Conservation (phyloP, 768 basidiomycete species). For the Sporobolomyces pararoseus region DNA sequence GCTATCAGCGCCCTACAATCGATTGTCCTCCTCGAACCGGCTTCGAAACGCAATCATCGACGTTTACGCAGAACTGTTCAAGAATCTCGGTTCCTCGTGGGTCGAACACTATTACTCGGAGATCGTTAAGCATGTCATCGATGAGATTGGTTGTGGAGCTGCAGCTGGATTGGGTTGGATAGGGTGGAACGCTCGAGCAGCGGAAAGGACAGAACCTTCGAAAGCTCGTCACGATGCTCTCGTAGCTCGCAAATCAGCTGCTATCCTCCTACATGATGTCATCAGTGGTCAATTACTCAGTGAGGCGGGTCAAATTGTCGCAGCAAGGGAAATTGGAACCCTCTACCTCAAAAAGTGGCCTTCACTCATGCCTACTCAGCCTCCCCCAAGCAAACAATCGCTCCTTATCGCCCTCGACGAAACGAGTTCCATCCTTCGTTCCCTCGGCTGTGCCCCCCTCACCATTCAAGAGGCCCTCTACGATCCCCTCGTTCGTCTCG, state of each 20-base stretch:
- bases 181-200: slow-evolving; percentile 34
- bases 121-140: slow-evolving; percentile 67
- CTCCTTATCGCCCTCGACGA: slow-evolving; percentile 74
- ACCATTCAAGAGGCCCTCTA: slow-evolving; percentile 83
- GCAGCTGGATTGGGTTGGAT: slow-evolving; percentile 38
- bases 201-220: slow-evolving; percentile 49
- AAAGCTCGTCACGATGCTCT: slow-evolving; percentile 69
- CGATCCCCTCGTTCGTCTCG: slow-evolving; percentile 77
- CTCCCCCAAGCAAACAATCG: slow-evolving; percentile 63
- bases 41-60: slow-evolving; percentile 82
- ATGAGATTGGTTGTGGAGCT: slow-evolving; percentile 39
- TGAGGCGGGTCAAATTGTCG: slow-evolving; percentile 88
- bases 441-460: slow-evolving; percentile 85
- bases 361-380: slow-evolving; percentile 80
- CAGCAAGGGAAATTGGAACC: slow-evolving; percentile 78
- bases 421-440: slow-evolving; percentile 76
- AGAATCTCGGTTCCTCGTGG: slow-evolving; percentile 67
- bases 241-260: slow-evolving; percentile 66
- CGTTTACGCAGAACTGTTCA: slow-evolving; percentile 74
- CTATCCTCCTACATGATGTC: slow-evolving; percentile 74
- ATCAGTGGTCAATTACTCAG: slow-evolving; percentile 83
- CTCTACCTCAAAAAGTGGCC: slow-evolving; percentile 87
- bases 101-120: slow-evolving; percentile 78
- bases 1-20: slow-evolving; percentile 77
- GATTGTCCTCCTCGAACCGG: slow-evolving; percentile 62